These are phyloP conservation scores for Thermothielavioides terrestris DNA, from an alignment of 495 filamentous ascomycete genomes.

Conservation along the genomic window DNA sequence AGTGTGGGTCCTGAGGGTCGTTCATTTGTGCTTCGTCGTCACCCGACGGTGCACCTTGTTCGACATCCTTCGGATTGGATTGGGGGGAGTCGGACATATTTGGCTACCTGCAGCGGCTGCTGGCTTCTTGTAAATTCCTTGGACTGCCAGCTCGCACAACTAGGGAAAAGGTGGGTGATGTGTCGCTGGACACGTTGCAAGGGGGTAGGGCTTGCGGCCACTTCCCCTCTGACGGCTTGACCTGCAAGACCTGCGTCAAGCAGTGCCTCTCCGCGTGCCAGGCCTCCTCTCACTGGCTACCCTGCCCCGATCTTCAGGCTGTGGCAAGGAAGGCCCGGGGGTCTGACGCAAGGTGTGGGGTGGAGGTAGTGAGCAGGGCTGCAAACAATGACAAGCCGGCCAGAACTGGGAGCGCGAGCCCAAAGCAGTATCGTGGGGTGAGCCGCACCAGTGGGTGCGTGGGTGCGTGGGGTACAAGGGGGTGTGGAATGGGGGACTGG, in stretches of 20 bases:
- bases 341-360: constrained; percentile 18
- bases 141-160: constrained; percentile 47
- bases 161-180: constrained; percentile 40
- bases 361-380: constrained; percentile 5
- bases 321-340: constrained; percentile 34
- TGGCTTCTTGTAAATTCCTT: constrained; percentile 50
- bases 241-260: constrained; percentile 37
- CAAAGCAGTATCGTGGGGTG: constrained; percentile 19
- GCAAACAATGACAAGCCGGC: constrained; percentile 19
- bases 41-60: constrained; percentile 86
- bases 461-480: constrained; percentile 7
- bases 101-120: constrained; percentile 58
- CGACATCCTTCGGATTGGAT: constrained; percentile 89
- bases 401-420: constrained; percentile 21
- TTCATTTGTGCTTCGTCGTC: constrained; percentile 66
- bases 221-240: constrained; percentile 32
- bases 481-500: constrained; percentile 15
- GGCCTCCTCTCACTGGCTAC: constrained; percentile 34
- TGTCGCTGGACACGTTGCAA: constrained; percentile 50
- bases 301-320: constrained; percentile 41
- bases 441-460: constrained; percentile 8
- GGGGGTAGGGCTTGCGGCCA: constrained; percentile 41
- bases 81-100: constrained; percentile 94
- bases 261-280: constrained; percentile 31
- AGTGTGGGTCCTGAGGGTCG: constrained; percentile 51